Conservation (phyloP, 2,329 filamentous ascomycete genomes). For the Geoglossum cookeanum region DNA sequence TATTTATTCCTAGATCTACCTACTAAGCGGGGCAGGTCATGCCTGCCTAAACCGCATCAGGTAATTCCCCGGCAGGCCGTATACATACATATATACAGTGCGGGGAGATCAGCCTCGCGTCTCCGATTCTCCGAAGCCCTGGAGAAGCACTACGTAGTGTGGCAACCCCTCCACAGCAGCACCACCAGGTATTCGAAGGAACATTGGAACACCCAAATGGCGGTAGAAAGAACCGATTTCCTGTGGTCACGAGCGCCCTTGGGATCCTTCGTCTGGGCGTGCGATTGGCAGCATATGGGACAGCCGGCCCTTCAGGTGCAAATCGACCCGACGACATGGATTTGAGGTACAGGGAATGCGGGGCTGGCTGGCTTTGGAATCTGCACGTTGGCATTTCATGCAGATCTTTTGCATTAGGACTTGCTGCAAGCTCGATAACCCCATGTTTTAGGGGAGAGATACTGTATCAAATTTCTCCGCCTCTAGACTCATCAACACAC, state of each 20-base stretch:
- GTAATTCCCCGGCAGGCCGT: too few relatives aligned
- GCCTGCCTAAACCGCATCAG: too few relatives aligned
- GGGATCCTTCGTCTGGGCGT: neutral
- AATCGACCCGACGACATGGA: neutral
- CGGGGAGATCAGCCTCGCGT: neutral
- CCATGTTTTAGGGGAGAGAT: neutral
- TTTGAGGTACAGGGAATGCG: neutral
- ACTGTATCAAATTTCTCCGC: neutral
- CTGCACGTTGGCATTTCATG: neutral
- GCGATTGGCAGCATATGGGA: neutral
- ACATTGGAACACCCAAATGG: neutral
- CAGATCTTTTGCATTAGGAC: neutral
- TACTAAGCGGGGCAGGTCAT: too few relatives aligned
- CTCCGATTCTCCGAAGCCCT: neutral
- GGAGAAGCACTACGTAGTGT: too few relatives aligned
- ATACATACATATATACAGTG: neutral
- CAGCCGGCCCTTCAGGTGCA: neutral
- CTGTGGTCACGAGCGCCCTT: neutral
- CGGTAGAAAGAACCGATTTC: neutral
- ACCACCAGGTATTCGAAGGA: neutral
- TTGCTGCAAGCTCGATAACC: neutral
- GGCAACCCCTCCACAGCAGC: too few relatives aligned
- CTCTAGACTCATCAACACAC: too few relatives aligned
- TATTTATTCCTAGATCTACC: too few relatives aligned
- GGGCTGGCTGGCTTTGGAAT: neutral